Evolutionary conservation across 2,329 filamentous ascomycete genomes (phyloP).

Genomic region (Trichoderma koningii): DNA sequence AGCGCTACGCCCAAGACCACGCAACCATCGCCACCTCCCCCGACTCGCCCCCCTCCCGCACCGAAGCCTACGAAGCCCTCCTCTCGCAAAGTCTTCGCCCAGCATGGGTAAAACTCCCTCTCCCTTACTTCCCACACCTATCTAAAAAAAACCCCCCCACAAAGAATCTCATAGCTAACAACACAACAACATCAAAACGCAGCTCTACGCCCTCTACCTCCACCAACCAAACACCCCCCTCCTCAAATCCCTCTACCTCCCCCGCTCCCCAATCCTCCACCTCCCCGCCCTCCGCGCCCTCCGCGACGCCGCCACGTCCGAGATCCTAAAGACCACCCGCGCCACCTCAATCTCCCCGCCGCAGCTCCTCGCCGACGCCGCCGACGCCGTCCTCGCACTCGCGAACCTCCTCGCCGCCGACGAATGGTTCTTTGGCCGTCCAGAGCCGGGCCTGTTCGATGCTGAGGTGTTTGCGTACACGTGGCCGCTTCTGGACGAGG

Average conservation of each 20-base stretch:
- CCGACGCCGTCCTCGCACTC: conserved; percentile 51
- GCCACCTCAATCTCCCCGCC: conserved; percentile 39
- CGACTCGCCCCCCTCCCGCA: conserved; percentile 52
- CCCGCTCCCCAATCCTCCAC: conserved; percentile 64
- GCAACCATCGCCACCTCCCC: conserved; percentile 46
- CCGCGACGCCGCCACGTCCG: conserved; percentile 69
- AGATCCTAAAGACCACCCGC: conserved; percentile 67
- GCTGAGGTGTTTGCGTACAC: conserved; percentile 89
- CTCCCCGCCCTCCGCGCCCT: conserved; percentile 66
- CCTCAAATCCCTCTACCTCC: conserved; percentile 72
- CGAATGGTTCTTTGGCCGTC: conserved; percentile 54
- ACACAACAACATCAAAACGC: not conserved
- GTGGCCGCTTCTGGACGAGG: conserved; percentile 70
- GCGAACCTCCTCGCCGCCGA: conserved; percentile 45
- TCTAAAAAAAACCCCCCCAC: no score
- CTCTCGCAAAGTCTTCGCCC: conserved; percentile 76
- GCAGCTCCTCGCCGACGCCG: conserved; percentile 48
- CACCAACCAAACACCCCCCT: conserved; percentile 67
- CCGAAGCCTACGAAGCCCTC: conserved; percentile 77
- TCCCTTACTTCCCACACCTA: no score
- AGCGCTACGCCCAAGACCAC: conserved; percentile 64
- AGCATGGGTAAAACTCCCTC: conserved; percentile 68
- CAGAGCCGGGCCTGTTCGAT: conserved; percentile 74
- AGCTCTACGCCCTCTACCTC: conserved; percentile 83
- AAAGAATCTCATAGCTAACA: not conserved